Evolutionary conservation across 768 basidiomycete species (phyloP).

Genomic region (Rhizopogon vesiculosus): DNA sequence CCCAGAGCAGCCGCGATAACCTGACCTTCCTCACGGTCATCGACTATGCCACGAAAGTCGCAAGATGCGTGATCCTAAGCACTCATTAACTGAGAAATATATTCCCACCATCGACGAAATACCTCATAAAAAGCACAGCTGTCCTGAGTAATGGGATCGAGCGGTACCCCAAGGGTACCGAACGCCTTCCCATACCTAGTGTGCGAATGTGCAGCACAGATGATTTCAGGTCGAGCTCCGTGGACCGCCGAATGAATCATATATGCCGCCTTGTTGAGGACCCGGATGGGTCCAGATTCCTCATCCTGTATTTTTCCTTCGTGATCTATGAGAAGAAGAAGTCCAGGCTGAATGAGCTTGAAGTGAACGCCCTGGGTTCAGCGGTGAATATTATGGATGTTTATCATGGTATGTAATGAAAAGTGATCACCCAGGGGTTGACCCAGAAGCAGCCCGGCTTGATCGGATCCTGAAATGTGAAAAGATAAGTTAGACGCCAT

Average conservation of each 20-base stretch:
- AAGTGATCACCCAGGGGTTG: slow-evolving; percentile 35
- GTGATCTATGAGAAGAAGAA: slow-evolving; percentile 44
- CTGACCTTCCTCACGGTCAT: slow-evolving; percentile 25
- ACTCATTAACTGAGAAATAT: not conserved
- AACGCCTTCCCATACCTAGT: slow-evolving; percentile 33
- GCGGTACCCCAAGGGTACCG: slow-evolving; percentile 26
- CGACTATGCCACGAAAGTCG: slow-evolving; percentile 31
- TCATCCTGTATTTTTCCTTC: slow-evolving; percentile 26
- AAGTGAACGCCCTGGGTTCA: slow-evolving; percentile 37
- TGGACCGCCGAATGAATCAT: slow-evolving; percentile 33
- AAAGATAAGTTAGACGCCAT: not conserved
- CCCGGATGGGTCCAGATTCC: slow-evolving; percentile 23
- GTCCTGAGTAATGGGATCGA: slow-evolving; percentile 31
- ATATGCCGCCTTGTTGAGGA: slow-evolving; percentile 34
- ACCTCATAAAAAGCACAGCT: slow-evolving; percentile 29
- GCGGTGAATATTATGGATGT: not conserved
- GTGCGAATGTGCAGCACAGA: slow-evolving; percentile 31
- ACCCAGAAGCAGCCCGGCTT: slow-evolving; percentile 42
- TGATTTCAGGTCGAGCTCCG: slow-evolving; percentile 29
- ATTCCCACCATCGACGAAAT: not conserved
- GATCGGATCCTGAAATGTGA: slow-evolving; percentile 30
- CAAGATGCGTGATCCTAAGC: slow-evolving; percentile 24
- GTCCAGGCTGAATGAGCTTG: slow-evolving; percentile 36
- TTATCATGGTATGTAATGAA: not conserved
- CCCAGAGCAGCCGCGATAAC: slow-evolving; percentile 26